Conservation (phyloP, 139 green algal genomes). For the Auxenochlorella pyrenoidosa region DNA sequence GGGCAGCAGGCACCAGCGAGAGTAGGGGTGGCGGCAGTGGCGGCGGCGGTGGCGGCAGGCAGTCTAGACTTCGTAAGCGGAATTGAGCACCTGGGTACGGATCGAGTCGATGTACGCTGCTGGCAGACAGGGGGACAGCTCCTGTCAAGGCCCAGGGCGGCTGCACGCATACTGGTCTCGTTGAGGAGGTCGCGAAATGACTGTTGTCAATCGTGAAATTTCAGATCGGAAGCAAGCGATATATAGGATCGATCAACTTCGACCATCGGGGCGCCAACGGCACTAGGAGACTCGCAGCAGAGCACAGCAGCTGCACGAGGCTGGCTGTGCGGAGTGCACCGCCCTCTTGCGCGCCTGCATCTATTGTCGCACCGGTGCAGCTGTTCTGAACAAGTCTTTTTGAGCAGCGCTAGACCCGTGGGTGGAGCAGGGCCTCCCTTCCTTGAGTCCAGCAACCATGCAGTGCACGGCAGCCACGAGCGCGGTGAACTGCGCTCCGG, state of each 20-base stretch:
- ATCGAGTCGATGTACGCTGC: background rate
- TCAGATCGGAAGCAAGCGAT: no score
- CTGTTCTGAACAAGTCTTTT: no score
- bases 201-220: no score
- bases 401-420: background rate
- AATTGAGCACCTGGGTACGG: background rate
- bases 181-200: no score
- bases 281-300: background rate
- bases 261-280: no score
- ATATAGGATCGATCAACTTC: no score
- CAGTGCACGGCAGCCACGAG: background rate
- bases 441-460: background rate
- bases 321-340: background rate
- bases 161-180: background rate
- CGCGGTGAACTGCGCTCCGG: background rate
- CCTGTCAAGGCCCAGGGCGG: background rate
- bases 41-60: background rate
- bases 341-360: background rate
- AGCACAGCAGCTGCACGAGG: background rate
- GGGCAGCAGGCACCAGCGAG: no score
- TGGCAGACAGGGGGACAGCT: background rate
- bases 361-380: no score
- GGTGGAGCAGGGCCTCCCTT: background rate
- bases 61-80: background rate
- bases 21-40: no score